Evolutionary conservation across 371 early-diverging fungal genomes (phyloP).

Genomic region (Syncephalastrum racemosum): DNA sequence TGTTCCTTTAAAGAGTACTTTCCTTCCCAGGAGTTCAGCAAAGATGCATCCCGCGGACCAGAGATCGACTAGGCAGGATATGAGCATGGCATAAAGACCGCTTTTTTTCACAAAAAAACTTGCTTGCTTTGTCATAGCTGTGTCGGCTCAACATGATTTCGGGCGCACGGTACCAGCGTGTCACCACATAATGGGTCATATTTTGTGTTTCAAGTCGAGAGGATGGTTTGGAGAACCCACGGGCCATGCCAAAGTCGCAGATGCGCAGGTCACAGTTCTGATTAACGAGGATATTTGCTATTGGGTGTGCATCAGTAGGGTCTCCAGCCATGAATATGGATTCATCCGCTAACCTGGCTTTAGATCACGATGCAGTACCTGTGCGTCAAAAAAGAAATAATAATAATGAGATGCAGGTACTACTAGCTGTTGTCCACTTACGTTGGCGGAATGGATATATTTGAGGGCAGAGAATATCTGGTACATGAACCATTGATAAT

Average conservation of each 20-base stretch:
- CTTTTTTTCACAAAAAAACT: slow-evolving; percentile 13
- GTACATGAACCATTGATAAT: slow-evolving; percentile 92
- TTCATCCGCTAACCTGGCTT: slow-evolving; percentile 12
- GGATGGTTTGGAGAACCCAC: slow-evolving; percentile 55
- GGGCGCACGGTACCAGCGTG: slow-evolving; percentile 93
- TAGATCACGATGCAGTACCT: slow-evolving; percentile 36
- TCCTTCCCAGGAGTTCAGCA: slow-evolving; percentile 95
- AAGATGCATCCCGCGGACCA: slow-evolving; percentile 99
- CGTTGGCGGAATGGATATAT: slow-evolving; percentile 91
- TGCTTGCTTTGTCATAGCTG: slow-evolving; percentile 76
- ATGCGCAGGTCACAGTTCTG: slow-evolving; percentile 81
- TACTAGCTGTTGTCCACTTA: slow-evolving; percentile 8
- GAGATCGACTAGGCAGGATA: slow-evolving; percentile 77
- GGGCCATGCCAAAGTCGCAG: slow-evolving; percentile 79
- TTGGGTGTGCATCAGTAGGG: neutral
- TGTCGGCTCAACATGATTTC: slow-evolving; percentile 83
- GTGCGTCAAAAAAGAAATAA: neutral
- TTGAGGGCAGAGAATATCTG: slow-evolving; percentile 87
- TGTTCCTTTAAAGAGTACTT: slow-evolving; percentile 89
- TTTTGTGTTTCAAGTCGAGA: slow-evolving; percentile 29
- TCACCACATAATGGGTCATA: slow-evolving; percentile 85
- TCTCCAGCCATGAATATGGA: neutral
- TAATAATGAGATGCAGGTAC: neutral
- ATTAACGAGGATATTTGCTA: slow-evolving; percentile 79
- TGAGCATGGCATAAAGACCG: neutral